Evolutionary conservation across 768 basidiomycete genomes (phyloP).

Genomic region (Gloeopeniophorella convolvens): DNA sequence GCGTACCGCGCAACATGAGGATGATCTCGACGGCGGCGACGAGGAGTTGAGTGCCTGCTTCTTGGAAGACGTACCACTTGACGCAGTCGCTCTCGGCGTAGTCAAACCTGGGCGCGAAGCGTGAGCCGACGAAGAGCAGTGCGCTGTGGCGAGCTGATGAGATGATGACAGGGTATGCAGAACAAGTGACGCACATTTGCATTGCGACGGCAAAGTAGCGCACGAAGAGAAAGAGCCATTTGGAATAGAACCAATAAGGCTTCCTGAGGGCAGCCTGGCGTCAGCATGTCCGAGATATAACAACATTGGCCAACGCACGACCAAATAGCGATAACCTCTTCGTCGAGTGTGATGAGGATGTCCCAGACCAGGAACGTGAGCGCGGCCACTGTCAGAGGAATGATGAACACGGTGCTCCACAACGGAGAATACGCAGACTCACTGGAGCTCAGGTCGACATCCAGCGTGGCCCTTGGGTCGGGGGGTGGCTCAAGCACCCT

Average conservation of each 20-base stretch:
- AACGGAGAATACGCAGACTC: neutral
- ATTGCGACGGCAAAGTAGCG: slow-evolving; percentile 1
- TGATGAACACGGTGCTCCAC: too few relatives aligned
- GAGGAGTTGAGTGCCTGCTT: slow-evolving; percentile 21
- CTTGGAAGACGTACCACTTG: slow-evolving; percentile 23
- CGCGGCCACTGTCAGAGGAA: neutral
- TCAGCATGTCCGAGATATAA: neutral
- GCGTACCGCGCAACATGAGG: slow-evolving; percentile 24
- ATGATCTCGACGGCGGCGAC: slow-evolving; percentile 25
- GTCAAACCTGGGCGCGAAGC: neutral
- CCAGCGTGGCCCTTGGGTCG: too few relatives aligned
- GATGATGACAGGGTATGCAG: neutral
- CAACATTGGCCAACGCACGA: neutral
- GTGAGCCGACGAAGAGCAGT: slow-evolving; percentile 1
- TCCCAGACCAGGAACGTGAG: slow-evolving; percentile 4
- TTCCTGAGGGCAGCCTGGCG: slow-evolving; percentile 19
- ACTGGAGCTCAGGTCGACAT: neutral
- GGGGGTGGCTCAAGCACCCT: too few relatives aligned
- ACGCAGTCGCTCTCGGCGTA: slow-evolving; percentile 20
- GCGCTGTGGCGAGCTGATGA: neutral
- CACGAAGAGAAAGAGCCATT: slow-evolving; percentile 23
- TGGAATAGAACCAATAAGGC: slow-evolving; percentile 18
- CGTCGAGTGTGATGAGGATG: slow-evolving; percentile 2
- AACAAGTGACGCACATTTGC: neutral
- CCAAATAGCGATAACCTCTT: neutral